Evolutionary conservation across 1,284 basidiomycete genomes (phyloP), one percentile per base, ranked within the genome.

Genomic region (Leccinum insolens): DNA sequence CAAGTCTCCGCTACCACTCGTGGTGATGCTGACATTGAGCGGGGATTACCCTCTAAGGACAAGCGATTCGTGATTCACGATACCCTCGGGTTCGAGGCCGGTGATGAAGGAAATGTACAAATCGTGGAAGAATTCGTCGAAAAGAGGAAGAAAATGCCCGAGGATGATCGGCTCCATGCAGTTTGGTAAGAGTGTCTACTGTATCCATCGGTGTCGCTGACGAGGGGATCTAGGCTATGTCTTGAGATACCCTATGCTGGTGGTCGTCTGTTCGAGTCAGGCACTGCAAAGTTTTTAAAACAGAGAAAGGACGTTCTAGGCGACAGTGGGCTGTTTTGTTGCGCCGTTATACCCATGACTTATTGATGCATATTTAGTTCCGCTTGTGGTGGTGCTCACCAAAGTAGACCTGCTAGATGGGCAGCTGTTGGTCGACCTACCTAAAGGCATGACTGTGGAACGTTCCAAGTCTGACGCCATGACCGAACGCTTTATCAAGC

Each of bases 51-150:
- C 22, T 65, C 73, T 15, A 31, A 3, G 7, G 73, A 72, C 9
- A 14, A 62, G 4, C 61, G 63, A 52, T 66, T 72, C 8, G 71
- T 72, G 17, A 60, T 74, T 2, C 73, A 73, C 11, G 73, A 74
- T 7, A 74, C 69, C 28, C 66, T 65, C 4, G 71, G 71, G 0
- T 74, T 72, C 9, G 71, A 74, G 52, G 62, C 63, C 7, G 69
- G 39, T 0, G 69, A 74, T n/a, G 37, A 46, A 41, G 2, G 7
- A 9, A 71, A 73, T n/a, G 61, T 71, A 12, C 28, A 62, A 0
- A 46, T 34, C 2, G 71, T 72, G 22, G 22, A 60, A 17, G 0
- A 58, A 0, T 72, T 72, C 3, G 46, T 74, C 20, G 11, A 57
- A 1, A 12, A 17, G 20, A 61, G 71, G n/a, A 55, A 49, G 59